These are phyloP conservation scores for Petunia axillaris DNA, from an alignment of 257 asterid species.

Conservation along the genomic window DNA sequence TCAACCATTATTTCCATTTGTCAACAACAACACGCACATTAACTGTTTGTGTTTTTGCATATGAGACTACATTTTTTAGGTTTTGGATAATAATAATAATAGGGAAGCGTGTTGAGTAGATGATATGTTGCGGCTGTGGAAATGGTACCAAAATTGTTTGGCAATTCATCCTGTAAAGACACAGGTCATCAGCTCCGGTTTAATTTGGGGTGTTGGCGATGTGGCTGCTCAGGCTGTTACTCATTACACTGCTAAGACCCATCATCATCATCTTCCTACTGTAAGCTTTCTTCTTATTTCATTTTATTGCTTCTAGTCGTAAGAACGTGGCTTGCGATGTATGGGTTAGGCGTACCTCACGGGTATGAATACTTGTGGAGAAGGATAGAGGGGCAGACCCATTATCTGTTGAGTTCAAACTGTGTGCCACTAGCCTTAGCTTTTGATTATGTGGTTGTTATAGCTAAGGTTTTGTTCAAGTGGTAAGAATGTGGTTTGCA, in stretches of 20 bases:
- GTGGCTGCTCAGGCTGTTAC: constrained; percentile 78
- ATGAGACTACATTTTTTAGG: no score
- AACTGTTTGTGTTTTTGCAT: neutral
- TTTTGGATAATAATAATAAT: neutral
- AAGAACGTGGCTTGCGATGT: no score
- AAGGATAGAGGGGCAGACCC: no score
- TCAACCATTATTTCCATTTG: neutral
- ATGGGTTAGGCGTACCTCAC: no score
- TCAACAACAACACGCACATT: no score
- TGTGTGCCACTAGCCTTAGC: no score
- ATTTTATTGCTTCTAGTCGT: neutral
- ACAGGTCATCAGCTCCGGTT: constrained; percentile 79
- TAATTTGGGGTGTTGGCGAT: constrained; percentile 86
- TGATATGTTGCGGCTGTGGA: constrained; percentile 63
- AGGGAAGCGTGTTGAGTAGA: no score
- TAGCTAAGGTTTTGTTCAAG: no score
- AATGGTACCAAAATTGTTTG: constrained; percentile 77
- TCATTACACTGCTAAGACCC: constrained; percentile 51
- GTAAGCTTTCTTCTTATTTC: constrained; percentile 35
- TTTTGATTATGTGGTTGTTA: no score
- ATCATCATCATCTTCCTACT: constrained; percentile 32
- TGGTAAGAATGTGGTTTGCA: no score
- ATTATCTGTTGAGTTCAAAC: no score
- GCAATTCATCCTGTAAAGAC: constrained; percentile 79
- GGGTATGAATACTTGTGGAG: no score